Conservation (phyloP, 371 early-diverging fungal genomes). For the Catenaria anguillulae region DNA sequence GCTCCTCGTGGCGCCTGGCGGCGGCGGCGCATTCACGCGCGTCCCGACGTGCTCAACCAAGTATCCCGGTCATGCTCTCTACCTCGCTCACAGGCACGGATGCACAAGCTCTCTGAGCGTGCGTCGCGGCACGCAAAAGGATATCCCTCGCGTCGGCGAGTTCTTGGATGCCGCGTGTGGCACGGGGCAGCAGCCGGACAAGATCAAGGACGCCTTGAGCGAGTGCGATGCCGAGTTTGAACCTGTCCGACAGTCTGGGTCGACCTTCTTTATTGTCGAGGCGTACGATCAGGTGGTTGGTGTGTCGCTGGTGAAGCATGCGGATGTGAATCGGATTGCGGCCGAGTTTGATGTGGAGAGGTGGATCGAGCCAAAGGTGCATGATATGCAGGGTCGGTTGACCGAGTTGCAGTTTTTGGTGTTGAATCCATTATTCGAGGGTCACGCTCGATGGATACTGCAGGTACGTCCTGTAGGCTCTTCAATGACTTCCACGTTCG, state of each 20-base stretch:
- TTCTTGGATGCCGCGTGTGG: no score
- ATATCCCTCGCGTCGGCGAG: no score
- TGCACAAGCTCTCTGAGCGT: not conserved
- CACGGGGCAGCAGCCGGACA: no score
- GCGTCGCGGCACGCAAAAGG: not conserved
- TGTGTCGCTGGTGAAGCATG: conserved; percentile 10
- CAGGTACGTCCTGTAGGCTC: not conserved
- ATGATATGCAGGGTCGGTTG: conserved; percentile 8
- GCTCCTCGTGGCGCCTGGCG: conserved; percentile 16
- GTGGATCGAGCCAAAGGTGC: not conserved
- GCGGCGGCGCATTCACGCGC: not conserved
- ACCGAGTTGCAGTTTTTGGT: conserved; percentile 24
- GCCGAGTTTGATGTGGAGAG: not conserved
- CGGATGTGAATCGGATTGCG: not conserved
- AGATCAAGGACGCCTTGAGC: no score
- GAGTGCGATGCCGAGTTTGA: not conserved
- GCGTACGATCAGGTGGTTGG: conserved; percentile 15
- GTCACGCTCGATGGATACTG: conserved; percentile 18
- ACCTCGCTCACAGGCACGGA: not conserved
- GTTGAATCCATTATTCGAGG: conserved; percentile 23
- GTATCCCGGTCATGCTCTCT: not conserved
- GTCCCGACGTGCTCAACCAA: not conserved
- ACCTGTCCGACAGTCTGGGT: not conserved
- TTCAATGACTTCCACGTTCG: no score
- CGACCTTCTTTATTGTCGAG: conserved; percentile 11